Evolutionary conservation across 1,284 basidiomycete genomes (phyloP).

Genomic region (Stygiomarasmius scandens): DNA sequence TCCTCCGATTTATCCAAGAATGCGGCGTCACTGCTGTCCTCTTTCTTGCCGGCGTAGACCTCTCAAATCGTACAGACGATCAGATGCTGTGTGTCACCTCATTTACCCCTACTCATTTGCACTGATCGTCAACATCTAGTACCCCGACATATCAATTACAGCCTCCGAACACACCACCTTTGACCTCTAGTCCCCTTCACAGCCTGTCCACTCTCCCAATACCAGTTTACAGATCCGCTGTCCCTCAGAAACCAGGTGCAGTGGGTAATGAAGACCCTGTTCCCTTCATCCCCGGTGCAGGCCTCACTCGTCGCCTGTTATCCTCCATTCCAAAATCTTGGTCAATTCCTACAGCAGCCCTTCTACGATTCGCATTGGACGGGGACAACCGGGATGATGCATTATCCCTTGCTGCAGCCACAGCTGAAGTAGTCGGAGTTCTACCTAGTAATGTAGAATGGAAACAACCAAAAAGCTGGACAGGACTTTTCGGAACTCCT

Average conservation of each 20-base stretch:
- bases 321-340: constrained; percentile 55
- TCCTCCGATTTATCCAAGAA: constrained; percentile 56
- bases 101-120: constrained; percentile 1
- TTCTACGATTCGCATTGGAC: constrained; percentile 73
- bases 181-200: constrained; percentile 41
- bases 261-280: constrained; percentile 34
- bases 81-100: constrained; percentile 68
- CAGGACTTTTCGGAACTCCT: constrained; percentile 71
- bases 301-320: constrained; percentile 68
- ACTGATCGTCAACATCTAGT: constrained; percentile 36
- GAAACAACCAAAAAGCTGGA: constrained; percentile 68
- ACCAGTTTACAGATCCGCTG: constrained; percentile 51
- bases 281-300: constrained; percentile 76
- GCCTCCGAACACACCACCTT: constrained; percentile 40
- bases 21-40: constrained; percentile 55
- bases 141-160: constrained; percentile 62
- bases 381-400: constrained; percentile 82
- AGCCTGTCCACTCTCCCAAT: constrained; percentile 47
- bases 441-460: constrained; percentile 42
- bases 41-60: constrained; percentile 75
- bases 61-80: constrained; percentile 69
- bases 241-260: constrained; percentile 35
- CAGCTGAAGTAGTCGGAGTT: constrained; percentile 49
- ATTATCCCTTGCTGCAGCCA: constrained; percentile 56
- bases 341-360: constrained; percentile 55